These are phyloP conservation scores for Penicillium riverlandense DNA, from an alignment of 495 filamentous ascomycete species.

Conservation along the genomic window DNA sequence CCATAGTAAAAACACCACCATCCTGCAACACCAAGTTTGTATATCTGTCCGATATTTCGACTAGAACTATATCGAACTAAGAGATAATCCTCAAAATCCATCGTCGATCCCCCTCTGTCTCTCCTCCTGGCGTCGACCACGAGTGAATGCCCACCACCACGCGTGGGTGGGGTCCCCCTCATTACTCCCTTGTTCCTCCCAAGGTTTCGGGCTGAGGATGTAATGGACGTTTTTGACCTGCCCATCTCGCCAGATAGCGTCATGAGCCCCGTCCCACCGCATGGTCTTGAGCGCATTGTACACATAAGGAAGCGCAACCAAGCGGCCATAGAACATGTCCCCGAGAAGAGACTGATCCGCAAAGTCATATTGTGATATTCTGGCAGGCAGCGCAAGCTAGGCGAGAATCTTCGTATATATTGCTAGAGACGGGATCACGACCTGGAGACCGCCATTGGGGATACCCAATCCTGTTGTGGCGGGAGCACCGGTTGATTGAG, in stretches of 20 bases:
- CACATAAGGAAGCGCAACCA: constrained; percentile 67
- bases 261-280: constrained; percentile 60
- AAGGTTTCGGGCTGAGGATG: constrained; percentile 74
- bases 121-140: constrained; percentile 44
- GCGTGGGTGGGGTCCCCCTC: constrained; percentile 28
- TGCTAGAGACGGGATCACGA: constrained; percentile 55
- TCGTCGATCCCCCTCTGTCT: constrained; percentile 25
- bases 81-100: constrained; percentile 3
- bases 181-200: constrained; percentile 51
- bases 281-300: constrained; percentile 83
- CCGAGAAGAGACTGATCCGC: constrained; percentile 68
- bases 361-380: constrained; percentile 52
- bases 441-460: constrained; percentile 68
- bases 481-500: constrained; percentile 48
- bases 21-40: no score
- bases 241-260: constrained; percentile 67
- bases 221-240: constrained; percentile 76
- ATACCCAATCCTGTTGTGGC: constrained; percentile 51
- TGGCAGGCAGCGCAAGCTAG: constrained; percentile 24
- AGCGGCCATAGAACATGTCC: constrained; percentile 57
- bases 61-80: no score
- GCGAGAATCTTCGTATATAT: constrained; percentile 49
- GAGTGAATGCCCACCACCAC: constrained; percentile 61
- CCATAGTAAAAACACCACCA: no score
- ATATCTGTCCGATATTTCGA: no score